These are phyloP conservation scores for Leccinellum albellum DNA, from an alignment of 768 basidiomycete genomes.

Conservation along the genomic window DNA sequence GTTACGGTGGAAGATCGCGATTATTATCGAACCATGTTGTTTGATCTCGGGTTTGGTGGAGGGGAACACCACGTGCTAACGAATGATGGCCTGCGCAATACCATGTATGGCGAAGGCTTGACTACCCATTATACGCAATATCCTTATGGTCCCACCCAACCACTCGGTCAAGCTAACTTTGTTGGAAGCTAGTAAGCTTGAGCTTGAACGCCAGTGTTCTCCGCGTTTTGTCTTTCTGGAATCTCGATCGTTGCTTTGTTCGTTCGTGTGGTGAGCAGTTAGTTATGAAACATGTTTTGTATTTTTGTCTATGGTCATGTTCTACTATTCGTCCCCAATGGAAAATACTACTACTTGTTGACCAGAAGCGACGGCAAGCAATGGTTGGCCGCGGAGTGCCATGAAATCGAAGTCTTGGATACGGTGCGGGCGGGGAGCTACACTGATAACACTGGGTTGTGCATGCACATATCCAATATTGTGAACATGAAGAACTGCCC, in stretches of 20 bases:
- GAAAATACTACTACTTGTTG: constrained; percentile 55
- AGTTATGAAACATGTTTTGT: constrained; percentile 22
- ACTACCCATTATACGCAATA: constrained; percentile 32
- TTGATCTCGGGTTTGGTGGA: constrained; percentile 66
- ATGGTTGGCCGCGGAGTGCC: constrained; percentile 52
- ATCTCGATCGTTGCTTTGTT: constrained; percentile 1
- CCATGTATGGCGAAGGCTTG: constrained; percentile 34
- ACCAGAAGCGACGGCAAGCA: constrained; percentile 67
- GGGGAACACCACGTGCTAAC: constrained; percentile 26
- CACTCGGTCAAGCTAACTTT: constrained; percentile 23
- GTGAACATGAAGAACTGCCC: constrained; percentile 68
- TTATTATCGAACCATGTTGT: constrained; percentile 74
- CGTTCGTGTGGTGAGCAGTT: constrained; percentile 10
- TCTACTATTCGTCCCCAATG: constrained; percentile 55
- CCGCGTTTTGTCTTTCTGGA: constrained; percentile 1
- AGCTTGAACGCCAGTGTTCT: neutral
- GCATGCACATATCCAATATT: constrained; percentile 62
- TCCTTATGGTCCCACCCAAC: constrained; percentile 26
- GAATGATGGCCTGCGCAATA: constrained; percentile 24
- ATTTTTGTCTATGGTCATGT: constrained; percentile 4
- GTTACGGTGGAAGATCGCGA: constrained; percentile 50
- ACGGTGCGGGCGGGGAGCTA: constrained; percentile 60
- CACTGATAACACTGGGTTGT: constrained; percentile 54
- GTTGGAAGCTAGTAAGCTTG: constrained; percentile 15
- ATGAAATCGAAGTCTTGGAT: constrained; percentile 79